These are phyloP conservation scores for Umbilicus rupestris DNA, from an alignment of 164 flowering plant species.

Conservation along the genomic window DNA sequence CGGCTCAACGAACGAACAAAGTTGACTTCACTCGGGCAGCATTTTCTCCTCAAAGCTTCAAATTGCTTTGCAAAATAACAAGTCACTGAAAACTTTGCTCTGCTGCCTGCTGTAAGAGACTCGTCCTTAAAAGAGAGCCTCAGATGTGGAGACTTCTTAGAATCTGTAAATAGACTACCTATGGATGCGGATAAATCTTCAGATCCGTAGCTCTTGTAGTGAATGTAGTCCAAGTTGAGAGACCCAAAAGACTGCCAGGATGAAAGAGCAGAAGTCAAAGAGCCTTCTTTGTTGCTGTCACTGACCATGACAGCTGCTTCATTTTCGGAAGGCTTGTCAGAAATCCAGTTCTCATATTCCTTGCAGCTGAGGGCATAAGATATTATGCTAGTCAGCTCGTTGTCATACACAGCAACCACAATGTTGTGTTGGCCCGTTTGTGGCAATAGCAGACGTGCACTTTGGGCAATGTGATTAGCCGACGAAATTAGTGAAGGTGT, in stretches of 20 bases:
- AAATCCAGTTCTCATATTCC: constrained; percentile 58
- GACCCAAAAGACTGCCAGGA: constrained; percentile 60
- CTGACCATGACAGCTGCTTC: constrained; percentile 25
- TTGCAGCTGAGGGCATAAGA: constrained; percentile 81
- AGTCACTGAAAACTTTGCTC: constrained; percentile 58
- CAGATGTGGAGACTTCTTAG: constrained; percentile 60
- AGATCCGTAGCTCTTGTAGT: constrained; percentile 51
- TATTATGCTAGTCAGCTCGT: constrained; percentile 85
- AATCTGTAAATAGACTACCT: constrained; percentile 32
- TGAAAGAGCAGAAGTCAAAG: constrained; percentile 25
- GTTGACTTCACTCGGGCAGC: constrained; percentile 67
- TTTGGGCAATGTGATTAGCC: constrained; percentile 48
- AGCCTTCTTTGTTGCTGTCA: constrained; percentile 23
- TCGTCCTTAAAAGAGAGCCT: constrained; percentile 57
- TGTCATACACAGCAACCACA: constrained; percentile 80
- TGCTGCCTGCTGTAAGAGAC: constrained; percentile 35
- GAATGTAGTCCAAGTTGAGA: constrained; percentile 46
- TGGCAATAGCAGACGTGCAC: constrained; percentile 57
- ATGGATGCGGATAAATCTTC: constrained; percentile 36
- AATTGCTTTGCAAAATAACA: constrained; percentile 76
- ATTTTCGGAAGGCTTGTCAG: constrained; percentile 30
- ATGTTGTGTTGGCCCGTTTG: constrained; percentile 36
- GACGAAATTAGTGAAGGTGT: constrained; percentile 50
- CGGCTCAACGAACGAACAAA: constrained; percentile 68
- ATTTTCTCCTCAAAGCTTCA: constrained; percentile 57